Conservation (phyloP, 2,329 filamentous ascomycete species). For the Trichoderma sp. region DNA sequence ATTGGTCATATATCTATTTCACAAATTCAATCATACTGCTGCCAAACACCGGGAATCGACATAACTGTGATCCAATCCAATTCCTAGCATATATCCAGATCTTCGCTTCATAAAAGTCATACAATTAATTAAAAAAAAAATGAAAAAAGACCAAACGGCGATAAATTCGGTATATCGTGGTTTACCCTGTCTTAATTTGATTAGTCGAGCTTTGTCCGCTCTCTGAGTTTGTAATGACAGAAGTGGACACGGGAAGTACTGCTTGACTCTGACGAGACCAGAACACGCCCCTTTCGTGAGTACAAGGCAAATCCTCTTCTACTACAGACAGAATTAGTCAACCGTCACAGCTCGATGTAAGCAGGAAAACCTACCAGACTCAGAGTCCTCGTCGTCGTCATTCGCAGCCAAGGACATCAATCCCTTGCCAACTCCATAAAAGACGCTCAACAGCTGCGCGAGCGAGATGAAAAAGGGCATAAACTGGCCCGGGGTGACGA, state of each 20-base stretch:
- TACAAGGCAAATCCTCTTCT: not conserved
- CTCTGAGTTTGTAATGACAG: not conserved
- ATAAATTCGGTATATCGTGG: not conserved
- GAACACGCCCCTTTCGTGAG: not conserved
- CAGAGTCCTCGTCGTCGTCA: not conserved
- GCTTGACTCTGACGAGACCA: not conserved
- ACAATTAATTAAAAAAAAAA: not conserved
- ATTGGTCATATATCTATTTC: not conserved
- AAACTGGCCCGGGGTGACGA: constrained; percentile 26
- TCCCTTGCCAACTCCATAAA: constrained; percentile 21
- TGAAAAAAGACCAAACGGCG: not conserved
- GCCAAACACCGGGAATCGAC: not conserved
- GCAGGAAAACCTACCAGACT: not conserved
- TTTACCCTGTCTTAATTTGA: not conserved
- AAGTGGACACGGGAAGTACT: not conserved
- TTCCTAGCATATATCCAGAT: not conserved
- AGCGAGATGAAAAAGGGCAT: constrained; percentile 28
- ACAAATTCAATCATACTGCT: not conserved
- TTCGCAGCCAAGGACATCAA: not conserved
- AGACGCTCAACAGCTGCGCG: constrained; percentile 25
- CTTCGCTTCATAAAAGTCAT: not conserved
- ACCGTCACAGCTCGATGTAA: not conserved
- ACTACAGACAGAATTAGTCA: not conserved
- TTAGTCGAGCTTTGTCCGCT: not conserved
- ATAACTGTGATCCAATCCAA: not conserved